A percentile compares a stretch with the other conserved stretches of the same genome.
These are phyloP conservation scores for Spiraea crenata DNA, from an alignment of 331 rosid species.

Conservation along the genomic window DNA sequence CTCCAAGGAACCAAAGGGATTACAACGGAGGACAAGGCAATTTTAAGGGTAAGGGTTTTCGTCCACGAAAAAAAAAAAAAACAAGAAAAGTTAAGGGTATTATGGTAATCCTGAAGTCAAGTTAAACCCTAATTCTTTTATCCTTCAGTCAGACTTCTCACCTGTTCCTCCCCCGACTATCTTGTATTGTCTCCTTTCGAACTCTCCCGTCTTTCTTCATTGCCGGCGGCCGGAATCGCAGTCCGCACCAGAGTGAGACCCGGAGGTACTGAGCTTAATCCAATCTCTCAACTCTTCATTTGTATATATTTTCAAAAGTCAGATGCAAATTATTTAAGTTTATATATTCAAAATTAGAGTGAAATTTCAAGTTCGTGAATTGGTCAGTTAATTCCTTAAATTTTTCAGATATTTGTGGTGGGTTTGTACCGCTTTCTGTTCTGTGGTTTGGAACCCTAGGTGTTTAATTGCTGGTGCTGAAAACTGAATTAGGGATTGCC, in stretches of 20 bases:
- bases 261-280: conserved; percentile 1
- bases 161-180: neutral
- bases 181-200: neutral
- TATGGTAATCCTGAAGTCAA: no score
- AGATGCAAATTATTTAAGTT: neutral
- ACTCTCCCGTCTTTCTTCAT: neutral
- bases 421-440: neutral
- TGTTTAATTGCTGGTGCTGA: no score
- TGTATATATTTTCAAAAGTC: neutral
- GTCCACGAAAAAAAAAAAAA: no score
- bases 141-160: neutral
- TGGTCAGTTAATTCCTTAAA: no score
- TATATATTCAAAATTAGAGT: no score
- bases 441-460: no score
- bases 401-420: neutral
- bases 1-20: no score
- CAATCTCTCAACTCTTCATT: neutral
- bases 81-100: no score
- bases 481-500: no score
- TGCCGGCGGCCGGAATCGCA: neutral
- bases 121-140: conserved; percentile 11
- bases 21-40: no score
- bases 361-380: no score
- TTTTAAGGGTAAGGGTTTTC: no score
- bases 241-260: neutral